These are phyloP conservation scores for Colletotrichum truncatum DNA, from an alignment of 2,329 filamentous ascomycete genomes.

Conservation along the genomic window DNA sequence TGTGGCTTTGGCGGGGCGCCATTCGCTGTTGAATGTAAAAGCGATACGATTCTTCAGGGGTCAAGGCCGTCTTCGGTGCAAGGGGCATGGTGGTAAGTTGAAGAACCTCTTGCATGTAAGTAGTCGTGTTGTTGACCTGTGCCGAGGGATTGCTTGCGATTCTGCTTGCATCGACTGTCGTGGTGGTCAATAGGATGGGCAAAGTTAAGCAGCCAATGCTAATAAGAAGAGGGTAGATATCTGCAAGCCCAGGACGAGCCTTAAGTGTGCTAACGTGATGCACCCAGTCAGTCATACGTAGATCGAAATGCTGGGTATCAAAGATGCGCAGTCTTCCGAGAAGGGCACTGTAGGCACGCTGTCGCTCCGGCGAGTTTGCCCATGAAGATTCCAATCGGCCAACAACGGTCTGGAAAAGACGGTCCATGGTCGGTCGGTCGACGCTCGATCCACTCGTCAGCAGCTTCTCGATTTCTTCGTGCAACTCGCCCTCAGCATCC, in stretches of 20 bases:
- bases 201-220: conserved; percentile 70
- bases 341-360: conserved; percentile 63
- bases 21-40: conserved; percentile 70
- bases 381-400: conserved; percentile 68
- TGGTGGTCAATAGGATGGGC: conserved; percentile 47
- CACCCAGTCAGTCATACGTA: conserved; percentile 74
- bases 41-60: conserved; percentile 68
- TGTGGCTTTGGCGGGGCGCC: conserved; percentile 62
- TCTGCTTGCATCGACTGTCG: conserved; percentile 28
- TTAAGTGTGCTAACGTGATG: conserved; percentile 63
- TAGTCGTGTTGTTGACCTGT: conserved; percentile 42
- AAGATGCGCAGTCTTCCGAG: conserved; percentile 74
- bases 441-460: conserved; percentile 76
- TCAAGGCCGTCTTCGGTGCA: conserved; percentile 53
- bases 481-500: conserved; percentile 69
- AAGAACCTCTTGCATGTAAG: conserved; percentile 67
- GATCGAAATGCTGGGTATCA: conserved; percentile 74
- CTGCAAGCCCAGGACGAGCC: conserved; percentile 59
- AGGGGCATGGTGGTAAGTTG: conserved; percentile 59
- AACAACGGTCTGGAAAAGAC: conserved; percentile 76
- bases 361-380: conserved; percentile 61
- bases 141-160: conserved; percentile 29
- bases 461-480: conserved; percentile 81
- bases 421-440: conserved; percentile 77
- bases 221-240: conserved; percentile 70